Evolutionary conservation across 2,329 filamentous ascomycete species (phyloP).

Genomic region (Waltergamsia citrina): DNA sequence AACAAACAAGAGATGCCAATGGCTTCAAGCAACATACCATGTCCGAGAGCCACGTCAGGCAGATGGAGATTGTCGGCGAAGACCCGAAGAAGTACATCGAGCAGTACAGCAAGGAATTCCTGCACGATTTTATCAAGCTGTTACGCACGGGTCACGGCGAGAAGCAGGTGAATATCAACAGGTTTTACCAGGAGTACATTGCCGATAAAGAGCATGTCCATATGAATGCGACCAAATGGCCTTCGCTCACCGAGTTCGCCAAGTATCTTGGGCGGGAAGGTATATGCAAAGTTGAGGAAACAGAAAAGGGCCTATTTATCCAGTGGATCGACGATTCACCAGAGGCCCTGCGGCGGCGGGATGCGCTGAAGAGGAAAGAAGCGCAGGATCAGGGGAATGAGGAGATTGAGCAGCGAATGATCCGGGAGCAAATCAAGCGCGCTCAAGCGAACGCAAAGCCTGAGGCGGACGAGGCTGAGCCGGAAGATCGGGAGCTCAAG

Average conservation of each 20-base stretch:
- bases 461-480: slow-evolving; percentile 24
- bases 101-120: slow-evolving; percentile 73
- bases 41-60: slow-evolving; percentile 78
- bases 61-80: slow-evolving; percentile 79
- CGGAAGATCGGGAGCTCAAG: slow-evolving; percentile 35
- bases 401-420: slow-evolving; percentile 73
- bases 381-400: slow-evolving; percentile 85
- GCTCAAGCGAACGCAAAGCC: slow-evolving; percentile 46
- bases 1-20: slow-evolving; percentile 62
- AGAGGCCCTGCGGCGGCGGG: slow-evolving; percentile 70
- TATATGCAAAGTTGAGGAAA: slow-evolving; percentile 84
- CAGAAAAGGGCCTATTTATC: slow-evolving; percentile 74
- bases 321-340: slow-evolving; percentile 88
- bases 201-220: slow-evolving; percentile 80
- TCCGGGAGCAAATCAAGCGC: slow-evolving; percentile 74
- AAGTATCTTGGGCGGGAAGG: slow-evolving; percentile 81
- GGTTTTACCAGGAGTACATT: slow-evolving; percentile 94
- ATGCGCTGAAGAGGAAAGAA: slow-evolving; percentile 75
- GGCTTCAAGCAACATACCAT: slow-evolving; percentile 85
- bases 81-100: slow-evolving; percentile 78
- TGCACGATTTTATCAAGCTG: slow-evolving; percentile 67
- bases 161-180: slow-evolving; percentile 81
- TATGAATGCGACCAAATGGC: slow-evolving; percentile 90
- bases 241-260: slow-evolving; percentile 79
- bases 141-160: slow-evolving; percentile 81